A percentile compares a stretch with the other conserved stretches of the same genome.
These are phyloP conservation scores for Balansia obtecta DNA, from an alignment of 2,329 filamentous ascomycete genomes.

Conservation along the genomic window DNA sequence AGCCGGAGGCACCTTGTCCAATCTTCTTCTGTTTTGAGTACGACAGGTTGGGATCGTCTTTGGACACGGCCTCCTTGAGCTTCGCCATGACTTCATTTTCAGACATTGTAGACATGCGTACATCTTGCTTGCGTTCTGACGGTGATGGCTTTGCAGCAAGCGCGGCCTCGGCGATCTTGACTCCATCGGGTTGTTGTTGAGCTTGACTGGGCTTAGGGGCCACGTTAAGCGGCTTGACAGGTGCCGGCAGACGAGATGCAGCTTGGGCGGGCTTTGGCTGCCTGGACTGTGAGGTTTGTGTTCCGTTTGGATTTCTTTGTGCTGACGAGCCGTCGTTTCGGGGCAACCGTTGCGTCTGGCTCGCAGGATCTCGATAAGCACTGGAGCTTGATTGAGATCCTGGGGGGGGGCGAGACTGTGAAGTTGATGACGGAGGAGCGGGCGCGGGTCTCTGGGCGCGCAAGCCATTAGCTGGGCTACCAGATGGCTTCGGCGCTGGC, in stretches of 20 bases:
- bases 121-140: conserved; percentile 72
- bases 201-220: conserved; percentile 47
- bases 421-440: conserved; percentile 41
- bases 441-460: conserved; percentile 74
- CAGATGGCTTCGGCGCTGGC: conserved; percentile 52
- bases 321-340: conserved; percentile 35
- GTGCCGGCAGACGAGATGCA: conserved; percentile 40
- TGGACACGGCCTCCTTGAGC: conserved; percentile 86
- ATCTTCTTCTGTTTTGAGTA: conserved; percentile 99
- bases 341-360: conserved; percentile 31
- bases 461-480: conserved; percentile 42
- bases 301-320: conserved; percentile 45
- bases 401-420: conserved; percentile 32
- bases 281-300: conserved; percentile 37
- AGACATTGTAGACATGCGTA: conserved; percentile 97
- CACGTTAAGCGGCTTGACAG: conserved; percentile 71
- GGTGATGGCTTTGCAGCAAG: conserved; percentile 69
- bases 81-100: conserved; percentile 96
- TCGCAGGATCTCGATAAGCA: conserved; percentile 27
- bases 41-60: conserved; percentile 85
- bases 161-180: conserved; percentile 83
- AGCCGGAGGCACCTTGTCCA: conserved; percentile 93
- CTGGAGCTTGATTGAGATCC: conserved; percentile 37
- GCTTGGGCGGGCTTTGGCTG: conserved; percentile 31
- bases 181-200: conserved; percentile 44